phyloP scores from a whole-genome alignment of 1,139 yeast species.

The Suhomyces choctaworum region DNA sequence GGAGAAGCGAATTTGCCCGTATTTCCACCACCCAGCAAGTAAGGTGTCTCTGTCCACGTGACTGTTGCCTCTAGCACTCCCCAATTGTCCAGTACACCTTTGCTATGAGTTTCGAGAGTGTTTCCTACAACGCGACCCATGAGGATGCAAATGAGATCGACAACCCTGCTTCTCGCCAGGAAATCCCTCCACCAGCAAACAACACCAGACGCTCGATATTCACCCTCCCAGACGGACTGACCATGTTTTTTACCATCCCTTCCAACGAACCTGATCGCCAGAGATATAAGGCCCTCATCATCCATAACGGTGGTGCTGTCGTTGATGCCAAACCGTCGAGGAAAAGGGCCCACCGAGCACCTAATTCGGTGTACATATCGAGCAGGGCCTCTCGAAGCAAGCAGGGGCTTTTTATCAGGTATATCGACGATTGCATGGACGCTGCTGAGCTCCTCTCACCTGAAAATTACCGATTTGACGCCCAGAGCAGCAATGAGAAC shows the following conservation, averaged over 20 bases:
- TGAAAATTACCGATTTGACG: slow-evolving; percentile 9
- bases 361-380: slow-evolving; percentile 13
- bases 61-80: not conserved
- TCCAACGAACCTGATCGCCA: slow-evolving; percentile 23
- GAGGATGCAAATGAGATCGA: slow-evolving; percentile 7
- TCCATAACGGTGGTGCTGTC: slow-evolving; percentile 35
- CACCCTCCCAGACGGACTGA: slow-evolving; percentile 13
- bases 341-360: slow-evolving; percentile 2
- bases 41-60: too few relatives aligned
- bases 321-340: slow-evolving; percentile 23
- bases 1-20: too few relatives aligned
- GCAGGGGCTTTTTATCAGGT: slow-evolving; percentile 13
- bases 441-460: slow-evolving; percentile 12
- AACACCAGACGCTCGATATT: slow-evolving; percentile 7
- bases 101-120: slow-evolving; percentile 15
- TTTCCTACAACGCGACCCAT: slow-evolving; percentile 11
- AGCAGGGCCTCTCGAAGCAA: slow-evolving; percentile 13
- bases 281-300: slow-evolving; percentile 25
- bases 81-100: slow-evolving; percentile 1
- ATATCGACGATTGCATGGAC: slow-evolving; percentile 16
- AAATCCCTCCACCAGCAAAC: not conserved
- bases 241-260: slow-evolving; percentile 28
- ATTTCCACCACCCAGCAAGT: too few relatives aligned
- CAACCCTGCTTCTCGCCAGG: not conserved
- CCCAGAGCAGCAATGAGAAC: too few relatives aligned